These are phyloP conservation scores for Monosporascus sp. DNA, from an alignment of 2,329 filamentous ascomycete species.

Conservation along the genomic window DNA sequence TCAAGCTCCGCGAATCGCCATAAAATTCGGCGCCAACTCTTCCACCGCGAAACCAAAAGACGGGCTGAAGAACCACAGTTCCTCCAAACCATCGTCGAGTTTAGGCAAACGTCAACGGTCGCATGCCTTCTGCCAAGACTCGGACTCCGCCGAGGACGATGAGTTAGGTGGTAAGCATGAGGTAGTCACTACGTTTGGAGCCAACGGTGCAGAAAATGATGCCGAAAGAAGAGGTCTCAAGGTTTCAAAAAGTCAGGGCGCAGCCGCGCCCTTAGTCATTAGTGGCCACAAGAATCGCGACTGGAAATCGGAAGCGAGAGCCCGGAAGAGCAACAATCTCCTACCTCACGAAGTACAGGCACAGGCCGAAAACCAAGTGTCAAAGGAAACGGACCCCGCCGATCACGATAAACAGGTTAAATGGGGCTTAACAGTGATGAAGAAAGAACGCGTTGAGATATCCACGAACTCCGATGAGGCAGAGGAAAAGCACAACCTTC, in stretches of 20 bases:
- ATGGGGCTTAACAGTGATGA: constrained; percentile 31
- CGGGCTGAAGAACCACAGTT: constrained; percentile 18
- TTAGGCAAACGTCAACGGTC: constrained; percentile 45
- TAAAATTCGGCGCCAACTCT: constrained; percentile 36
- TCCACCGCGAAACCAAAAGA: constrained; percentile 24
- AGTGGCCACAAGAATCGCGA: constrained; percentile 26
- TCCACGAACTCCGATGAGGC: constrained; percentile 10
- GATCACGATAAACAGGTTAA: constrained; percentile 31
- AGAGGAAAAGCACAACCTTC: constrained; percentile 2
- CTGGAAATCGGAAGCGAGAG: constrained; percentile 27
- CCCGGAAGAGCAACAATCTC: constrained; percentile 10
- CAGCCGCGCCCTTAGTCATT: constrained; percentile 19
- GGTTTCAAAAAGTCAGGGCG: constrained; percentile 7
- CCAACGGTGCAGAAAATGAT: constrained; percentile 18
- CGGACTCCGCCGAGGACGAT: constrained; percentile 34
- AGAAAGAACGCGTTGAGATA: constrained; percentile 14
- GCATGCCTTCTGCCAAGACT: constrained; percentile 35
- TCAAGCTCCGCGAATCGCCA: constrained; percentile 38
- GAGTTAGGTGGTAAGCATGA: constrained; percentile 19
- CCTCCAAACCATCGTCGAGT: constrained; percentile 32
- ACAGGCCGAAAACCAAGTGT: not conserved
- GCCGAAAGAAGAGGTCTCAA: constrained; percentile 8
- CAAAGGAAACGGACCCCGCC: constrained; percentile 18
- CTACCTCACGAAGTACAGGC: constrained; percentile 1
- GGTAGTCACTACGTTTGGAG: constrained; percentile 26